A percentile compares a stretch with the other conserved stretches of the same genome.
Evolutionary conservation across 1,284 basidiomycete genomes (phyloP).

Genomic region (Trametes versicolor): DNA sequence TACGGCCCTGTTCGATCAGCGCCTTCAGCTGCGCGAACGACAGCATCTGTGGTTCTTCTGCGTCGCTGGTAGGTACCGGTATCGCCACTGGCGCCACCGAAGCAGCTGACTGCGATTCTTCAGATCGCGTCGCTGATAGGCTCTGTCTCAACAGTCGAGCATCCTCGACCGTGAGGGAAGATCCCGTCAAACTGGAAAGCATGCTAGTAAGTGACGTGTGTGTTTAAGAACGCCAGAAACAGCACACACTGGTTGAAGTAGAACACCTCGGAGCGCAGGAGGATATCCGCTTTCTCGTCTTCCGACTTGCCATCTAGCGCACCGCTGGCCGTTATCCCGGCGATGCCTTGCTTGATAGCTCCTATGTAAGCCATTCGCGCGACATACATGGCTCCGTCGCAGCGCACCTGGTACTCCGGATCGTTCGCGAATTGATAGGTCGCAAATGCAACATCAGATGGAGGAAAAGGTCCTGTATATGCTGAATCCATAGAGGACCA

Average conservation of each 20-base stretch:
- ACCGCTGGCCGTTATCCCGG: conserved; percentile 59
- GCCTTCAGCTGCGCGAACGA: conserved; percentile 74
- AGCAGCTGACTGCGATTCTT: neutral
- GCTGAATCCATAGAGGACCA: neutral
- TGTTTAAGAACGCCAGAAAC: neutral
- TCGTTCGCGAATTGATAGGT: neutral
- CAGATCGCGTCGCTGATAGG: neutral
- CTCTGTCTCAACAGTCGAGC: conserved; percentile 20
- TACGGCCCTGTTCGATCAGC: conserved; percentile 74
- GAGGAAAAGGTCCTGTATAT: neutral
- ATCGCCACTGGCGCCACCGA: neutral
- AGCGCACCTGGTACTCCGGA: neutral
- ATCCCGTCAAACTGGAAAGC: conserved; percentile 34
- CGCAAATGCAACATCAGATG: neutral
- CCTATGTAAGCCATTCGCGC: neutral
- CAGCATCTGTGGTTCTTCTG: conserved; percentile 54
- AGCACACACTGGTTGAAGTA: conserved; percentile 73
- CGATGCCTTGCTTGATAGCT: conserved; percentile 67
- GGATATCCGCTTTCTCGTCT: conserved; percentile 56
- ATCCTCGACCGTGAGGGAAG: conserved; percentile 39
- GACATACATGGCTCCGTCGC: no score
- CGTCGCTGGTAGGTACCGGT: neutral
- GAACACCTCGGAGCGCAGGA: conserved; percentile 67
- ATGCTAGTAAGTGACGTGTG: neutral
- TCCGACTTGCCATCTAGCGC: conserved; percentile 49